Base-by-base conservation (phyloP, 2,329 filamentous ascomycete species). In the Akanthomyces uredinophilus region DNA sequence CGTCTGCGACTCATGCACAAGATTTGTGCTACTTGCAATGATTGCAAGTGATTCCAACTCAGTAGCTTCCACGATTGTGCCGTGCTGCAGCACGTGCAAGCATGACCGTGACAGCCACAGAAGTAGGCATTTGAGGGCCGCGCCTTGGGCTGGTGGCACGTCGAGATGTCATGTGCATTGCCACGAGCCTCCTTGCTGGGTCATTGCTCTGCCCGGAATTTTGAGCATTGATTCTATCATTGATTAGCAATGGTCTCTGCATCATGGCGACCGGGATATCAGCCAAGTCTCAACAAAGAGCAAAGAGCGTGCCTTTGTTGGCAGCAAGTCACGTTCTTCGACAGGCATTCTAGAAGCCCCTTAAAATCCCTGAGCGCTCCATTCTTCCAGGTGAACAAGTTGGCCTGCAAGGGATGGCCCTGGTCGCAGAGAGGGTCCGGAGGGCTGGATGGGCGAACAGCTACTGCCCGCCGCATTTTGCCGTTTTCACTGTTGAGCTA, bases 281-380 rank as follows among this genome's bases (percentile, higher is more conserved):
- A 37, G 18, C 32, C 49, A 11, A 13, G 27, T 5, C 18, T 8
- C 14, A 32, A 22, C 29, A 32, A 52, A 20, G 32, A 27, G 27
- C 35, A 13, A 50, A 32, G 22, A 22, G 37, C 27, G 29, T 52
- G 49, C 27, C 24, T 18, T 24, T 4, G 22, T 32, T 10, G 16
- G 18, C 3, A n/a, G 24, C 47, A 32, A 20, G 27, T 20, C 18
- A 27, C n/a, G 13, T 51, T 50, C 47, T 60, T 60, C 57, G 47
- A 39, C 47, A 44, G n/a, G 27, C 18, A 20, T 60, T 60, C 57
- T 60, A 60, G 57, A 60, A 60, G 39, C 57, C 57, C 49, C 56
- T 24, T 18, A 18, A 32, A 20, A 41, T 43, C 56, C 37, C 37
- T 20, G 7, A 14, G 20, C 24, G 46, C 56, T 59, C 56, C 56